Evolutionary conservation across 2,329 filamentous ascomycete genomes (phyloP).

Genomic region (Monosporascus sp.): DNA sequence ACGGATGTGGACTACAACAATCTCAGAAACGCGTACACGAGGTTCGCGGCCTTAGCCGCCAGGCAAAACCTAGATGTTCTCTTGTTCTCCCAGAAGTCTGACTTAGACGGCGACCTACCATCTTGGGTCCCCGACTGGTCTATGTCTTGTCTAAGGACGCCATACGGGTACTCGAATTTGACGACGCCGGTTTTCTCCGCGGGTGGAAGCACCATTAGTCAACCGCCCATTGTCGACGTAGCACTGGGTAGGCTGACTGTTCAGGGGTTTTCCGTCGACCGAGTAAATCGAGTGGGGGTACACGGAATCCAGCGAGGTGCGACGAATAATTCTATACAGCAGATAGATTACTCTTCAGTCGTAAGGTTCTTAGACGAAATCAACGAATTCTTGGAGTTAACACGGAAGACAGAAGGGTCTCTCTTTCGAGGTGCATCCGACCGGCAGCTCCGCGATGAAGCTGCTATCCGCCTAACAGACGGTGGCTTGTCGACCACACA

Average conservation of each 20-base stretch:
- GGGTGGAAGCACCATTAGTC: conserved; percentile 7
- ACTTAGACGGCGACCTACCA: conserved; percentile 15
- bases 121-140: conserved; percentile 32
- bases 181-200: conserved; percentile 17
- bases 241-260: conserved; percentile 8
- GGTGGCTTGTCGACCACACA: conserved; percentile 7
- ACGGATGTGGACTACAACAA: conserved; percentile 7
- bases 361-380: conserved; percentile 21
- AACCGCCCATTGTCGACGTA: conserved; percentile 3
- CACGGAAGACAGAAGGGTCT: neutral
- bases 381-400: conserved; percentile 11
- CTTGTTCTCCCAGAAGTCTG: conserved; percentile 24
- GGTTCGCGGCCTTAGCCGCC: conserved; percentile 14
- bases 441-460: conserved; percentile 1
- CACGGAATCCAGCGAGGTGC: conserved; percentile 3
- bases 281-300: conserved; percentile 14
- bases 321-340: neutral
- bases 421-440: neutral
- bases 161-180: conserved; percentile 18
- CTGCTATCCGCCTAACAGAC: conserved; percentile 6
- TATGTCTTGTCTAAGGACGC: conserved; percentile 11
- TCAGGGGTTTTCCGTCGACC: conserved; percentile 17
- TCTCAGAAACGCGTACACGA: conserved; percentile 5
- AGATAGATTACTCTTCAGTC: conserved; percentile 17
- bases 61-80: conserved; percentile 21